These are phyloP conservation scores for Fusarium sp. DNA, from an alignment of 2,329 filamentous ascomycete species.

Conservation along the genomic window DNA sequence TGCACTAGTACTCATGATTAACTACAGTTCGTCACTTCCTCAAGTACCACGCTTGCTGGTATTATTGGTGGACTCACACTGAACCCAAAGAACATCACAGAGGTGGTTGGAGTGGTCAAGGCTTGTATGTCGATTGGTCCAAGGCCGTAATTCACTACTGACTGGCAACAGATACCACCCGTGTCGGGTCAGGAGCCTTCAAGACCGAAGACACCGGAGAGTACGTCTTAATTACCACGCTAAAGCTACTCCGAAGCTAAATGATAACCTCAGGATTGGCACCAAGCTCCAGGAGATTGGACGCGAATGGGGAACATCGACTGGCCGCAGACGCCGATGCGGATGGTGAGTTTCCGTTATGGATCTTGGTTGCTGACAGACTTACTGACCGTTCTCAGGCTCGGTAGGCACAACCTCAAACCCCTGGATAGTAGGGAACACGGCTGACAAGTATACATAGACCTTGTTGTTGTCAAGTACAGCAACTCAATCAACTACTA, in stretches of 20 bases:
- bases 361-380: conserved; percentile 32
- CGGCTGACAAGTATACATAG: conserved; percentile 48
- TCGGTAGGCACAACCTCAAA: conserved; percentile 42
- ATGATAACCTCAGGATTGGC: conserved; percentile 48
- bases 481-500: conserved; percentile 74
- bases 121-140: neutral
- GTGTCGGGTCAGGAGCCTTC: neutral
- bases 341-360: conserved; percentile 56
- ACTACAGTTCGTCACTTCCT: neutral
- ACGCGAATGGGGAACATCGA: conserved; percentile 60
- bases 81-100: neutral
- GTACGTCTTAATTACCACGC: neutral
- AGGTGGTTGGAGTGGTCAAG: neutral
- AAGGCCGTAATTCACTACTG: neutral
- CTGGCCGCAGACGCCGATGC: conserved; percentile 71
- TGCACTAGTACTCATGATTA: neutral
- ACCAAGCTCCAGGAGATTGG: conserved; percentile 61
- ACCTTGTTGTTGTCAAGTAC: conserved; percentile 78
- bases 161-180: neutral
- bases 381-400: conserved; percentile 42
- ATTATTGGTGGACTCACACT: neutral
- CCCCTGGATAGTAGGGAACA: conserved; percentile 20
- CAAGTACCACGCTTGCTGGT: neutral
- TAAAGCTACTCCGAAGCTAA: conserved; percentile 38
- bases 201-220: neutral